Base-by-base conservation (phyloP, 1,284 basidiomycete genomes). In the Ustilago shanxiensis region DNA sequence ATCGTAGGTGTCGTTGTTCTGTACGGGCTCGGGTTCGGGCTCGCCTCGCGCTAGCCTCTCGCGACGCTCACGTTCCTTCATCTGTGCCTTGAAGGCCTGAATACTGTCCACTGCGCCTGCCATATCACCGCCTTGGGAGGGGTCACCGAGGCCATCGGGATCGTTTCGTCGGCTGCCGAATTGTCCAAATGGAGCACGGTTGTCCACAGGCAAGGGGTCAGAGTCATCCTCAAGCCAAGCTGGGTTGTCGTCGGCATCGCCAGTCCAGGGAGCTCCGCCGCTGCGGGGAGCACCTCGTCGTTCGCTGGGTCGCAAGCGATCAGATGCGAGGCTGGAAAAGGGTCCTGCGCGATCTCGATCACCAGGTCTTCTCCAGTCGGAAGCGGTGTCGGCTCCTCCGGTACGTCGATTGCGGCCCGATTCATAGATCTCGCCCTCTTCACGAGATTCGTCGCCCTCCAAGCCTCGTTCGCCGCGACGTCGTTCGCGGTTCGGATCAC, bases 201-300 rank as follows among this genome's bases (percentile, higher is more conserved):
- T 71, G 68, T 76, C 73, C 9, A 76, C 65, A 3, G 73, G 73
- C 31, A 76, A 35, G 3, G 68, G 58, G 18, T 76, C 73, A 4
- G 67, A 66, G 81, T 93, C 93, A n/a, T 92, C 91, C 75, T 93
- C 93, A 92, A 95, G 94, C 93, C 93, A 95, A 18, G 93, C 93
- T 22, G 93, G 93, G 82, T 94, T 92, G 91, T 93, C 87, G 93
- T 92, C 83, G 89, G 90, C 80, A 91, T 90, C 80, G 35, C 65
- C 80, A 45, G 77, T 64, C 80, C 80, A 82, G 4, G 77, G 52
- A 45, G 77, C 77, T 44, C 61, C 64, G 10, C 70, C 66, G 7
- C 39, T 39, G 13, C 68, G 64, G 24, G 61, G 66, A 29, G 47
- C 67, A n/a, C 72, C 67, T 7, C 67, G 72, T 66, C 72, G 72